A percentile compares a stretch with the other conserved stretches of the same genome.
These are phyloP conservation scores for Meyerozyma carpophila DNA, from an alignment of 1,139 yeast species.

Conservation along the genomic window DNA sequence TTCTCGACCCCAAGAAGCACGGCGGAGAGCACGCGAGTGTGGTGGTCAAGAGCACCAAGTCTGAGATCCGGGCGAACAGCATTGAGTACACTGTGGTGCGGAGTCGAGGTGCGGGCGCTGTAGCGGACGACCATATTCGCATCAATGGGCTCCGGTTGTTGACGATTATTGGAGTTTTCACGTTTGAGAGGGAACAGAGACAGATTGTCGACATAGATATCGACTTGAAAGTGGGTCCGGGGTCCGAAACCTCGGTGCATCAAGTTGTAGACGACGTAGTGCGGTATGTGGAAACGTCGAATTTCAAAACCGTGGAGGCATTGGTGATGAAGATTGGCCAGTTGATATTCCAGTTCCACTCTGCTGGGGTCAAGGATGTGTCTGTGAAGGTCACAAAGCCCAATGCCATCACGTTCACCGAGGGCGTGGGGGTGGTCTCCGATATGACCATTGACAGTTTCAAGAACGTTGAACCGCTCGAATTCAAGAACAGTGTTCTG, in stretches of 20 bases:
- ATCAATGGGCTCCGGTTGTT: constrained; percentile 54
- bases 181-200: constrained; percentile 75
- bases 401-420: constrained; percentile 80
- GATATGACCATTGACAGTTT: constrained; percentile 40
- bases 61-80: constrained; percentile 52
- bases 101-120: constrained; percentile 13
- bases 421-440: constrained; percentile 85
- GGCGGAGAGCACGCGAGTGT: constrained; percentile 50
- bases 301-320: constrained; percentile 91
- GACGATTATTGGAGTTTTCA: constrained; percentile 86
- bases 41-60: constrained; percentile 43
- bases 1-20: constrained; percentile 43
- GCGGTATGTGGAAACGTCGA: constrained; percentile 62
- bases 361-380: constrained; percentile 25
- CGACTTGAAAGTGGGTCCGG: constrained; percentile 36
- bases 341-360: constrained; percentile 40
- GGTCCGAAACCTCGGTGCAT: constrained; percentile 27
- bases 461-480: constrained; percentile 18
- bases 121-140: constrained; percentile 33
- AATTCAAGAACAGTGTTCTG: constrained; percentile 4
- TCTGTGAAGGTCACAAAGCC: constrained; percentile 72
- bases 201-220: constrained; percentile 70
- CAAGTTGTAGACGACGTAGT: constrained; percentile 43
- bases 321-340: constrained; percentile 72
- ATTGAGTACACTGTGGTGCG: constrained; percentile 35